Evolutionary conservation across 225 moss, liverwort and hornwort genomes (phyloP).

Genomic region (Pseudisothecium myosuroides): DNA sequence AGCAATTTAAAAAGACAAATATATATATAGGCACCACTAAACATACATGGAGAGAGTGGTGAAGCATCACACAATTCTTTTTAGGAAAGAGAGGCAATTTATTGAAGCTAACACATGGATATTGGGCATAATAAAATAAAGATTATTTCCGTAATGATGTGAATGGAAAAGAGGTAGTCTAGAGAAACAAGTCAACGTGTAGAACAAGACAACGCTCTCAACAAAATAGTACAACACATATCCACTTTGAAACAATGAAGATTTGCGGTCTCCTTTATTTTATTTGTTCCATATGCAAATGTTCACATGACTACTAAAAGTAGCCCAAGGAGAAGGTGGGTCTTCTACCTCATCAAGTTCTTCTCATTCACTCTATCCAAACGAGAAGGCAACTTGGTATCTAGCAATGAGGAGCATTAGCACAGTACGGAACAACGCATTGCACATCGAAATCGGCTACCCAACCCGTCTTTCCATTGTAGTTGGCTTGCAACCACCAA

Average conservation of each 20-base stretch:
- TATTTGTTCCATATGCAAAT: neutral
- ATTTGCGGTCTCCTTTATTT: neutral
- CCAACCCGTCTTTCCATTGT: neutral
- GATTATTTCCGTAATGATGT: neutral
- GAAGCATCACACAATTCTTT: neutral
- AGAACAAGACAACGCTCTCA: neutral
- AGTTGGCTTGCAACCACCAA: neutral
- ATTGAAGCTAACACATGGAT: too few relatives aligned
- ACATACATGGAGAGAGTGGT: neutral
- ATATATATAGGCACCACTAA: too few relatives aligned
- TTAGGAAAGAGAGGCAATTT: neutral
- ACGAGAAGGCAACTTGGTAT: neutral
- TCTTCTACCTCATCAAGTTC: neutral
- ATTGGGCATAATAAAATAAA: too few relatives aligned
- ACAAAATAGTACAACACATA: neutral
- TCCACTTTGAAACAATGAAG: neutral
- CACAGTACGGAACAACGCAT: neutral
- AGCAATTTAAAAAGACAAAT: neutral
- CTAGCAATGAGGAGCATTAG: neutral
- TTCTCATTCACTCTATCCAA: neutral
- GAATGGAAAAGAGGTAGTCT: neutral
- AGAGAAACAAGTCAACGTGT: neutral
- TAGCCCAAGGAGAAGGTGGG: neutral
- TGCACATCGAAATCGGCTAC: neutral
- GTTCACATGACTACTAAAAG: neutral